phyloP scores from a whole-genome alignment of 305 asterid species.

The Fraxinus latifolia region DNA sequence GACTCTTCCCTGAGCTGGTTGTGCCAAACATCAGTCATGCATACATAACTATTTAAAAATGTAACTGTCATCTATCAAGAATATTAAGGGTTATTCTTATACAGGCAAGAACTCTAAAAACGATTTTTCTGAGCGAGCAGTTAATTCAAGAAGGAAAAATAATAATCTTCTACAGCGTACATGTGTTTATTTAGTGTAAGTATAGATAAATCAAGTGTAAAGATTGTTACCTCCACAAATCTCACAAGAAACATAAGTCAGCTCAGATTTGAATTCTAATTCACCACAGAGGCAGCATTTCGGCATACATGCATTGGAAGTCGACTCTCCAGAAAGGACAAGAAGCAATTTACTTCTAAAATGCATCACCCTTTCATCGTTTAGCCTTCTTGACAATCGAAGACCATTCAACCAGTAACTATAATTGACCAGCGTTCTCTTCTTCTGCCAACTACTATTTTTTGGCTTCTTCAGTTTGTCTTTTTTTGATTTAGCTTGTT shows the following conservation, averaged over 20 bases:
- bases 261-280: constrained; percentile 48
- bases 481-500: constrained; percentile 42
- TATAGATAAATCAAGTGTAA: constrained; percentile 8
- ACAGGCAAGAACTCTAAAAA: constrained; percentile 20
- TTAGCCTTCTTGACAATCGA: constrained; percentile 51
- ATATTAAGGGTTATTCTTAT: not conserved
- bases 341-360: constrained; percentile 58
- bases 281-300: constrained; percentile 75
- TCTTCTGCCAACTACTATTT: constrained; percentile 43
- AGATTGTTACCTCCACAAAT: constrained; percentile 72
- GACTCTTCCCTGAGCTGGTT: constrained; percentile 11
- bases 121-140: constrained; percentile 15
- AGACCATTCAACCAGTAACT: constrained; percentile 88
- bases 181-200: constrained; percentile 15
- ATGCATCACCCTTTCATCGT: constrained; percentile 55
- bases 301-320: constrained; percentile 35
- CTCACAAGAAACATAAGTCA: constrained; percentile 76
- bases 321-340: constrained; percentile 47
- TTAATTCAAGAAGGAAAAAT: not conserved
- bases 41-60: constrained; percentile 8
- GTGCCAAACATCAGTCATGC: constrained; percentile 15
- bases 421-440: constrained; percentile 45
- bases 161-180: constrained; percentile 17
- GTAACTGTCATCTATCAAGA: not conserved
- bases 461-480: constrained; percentile 35